Conservation (phyloP, 1,284 basidiomycete species). For the Marasmius fiardii region DNA sequence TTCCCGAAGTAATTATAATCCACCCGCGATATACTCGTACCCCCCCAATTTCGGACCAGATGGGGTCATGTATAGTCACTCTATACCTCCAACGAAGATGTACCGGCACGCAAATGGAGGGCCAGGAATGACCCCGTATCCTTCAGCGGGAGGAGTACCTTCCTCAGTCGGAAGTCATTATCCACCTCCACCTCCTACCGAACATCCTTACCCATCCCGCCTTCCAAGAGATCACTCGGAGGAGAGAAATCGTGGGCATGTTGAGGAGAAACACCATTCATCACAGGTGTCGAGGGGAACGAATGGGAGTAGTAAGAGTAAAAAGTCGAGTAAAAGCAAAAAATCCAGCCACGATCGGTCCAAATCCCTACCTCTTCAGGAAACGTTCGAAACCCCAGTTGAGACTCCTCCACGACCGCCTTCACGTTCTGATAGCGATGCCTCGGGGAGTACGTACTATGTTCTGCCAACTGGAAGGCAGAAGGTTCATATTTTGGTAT, state of each 20-base stretch:
- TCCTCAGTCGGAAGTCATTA: slow-evolving; percentile 1
- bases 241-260: background rate
- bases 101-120: slow-evolving; percentile 4
- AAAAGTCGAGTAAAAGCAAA: slow-evolving; percentile 17
- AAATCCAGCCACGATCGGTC: slow-evolving; percentile 27
- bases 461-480: slow-evolving; percentile 63
- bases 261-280: background rate
- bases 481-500: slow-evolving; percentile 66
- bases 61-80: slow-evolving; percentile 53
- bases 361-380: slow-evolving; percentile 20
- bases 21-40: slow-evolving; percentile 46
- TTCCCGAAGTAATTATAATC: slow-evolving; percentile 41
- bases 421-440: slow-evolving; percentile 43
- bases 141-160: slow-evolving; percentile 2
- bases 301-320: slow-evolving; percentile 20
- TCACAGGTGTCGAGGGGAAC: slow-evolving; percentile 24
- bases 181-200: slow-evolving; percentile 1
- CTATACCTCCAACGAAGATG: slow-evolving; percentile 30
- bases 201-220: background rate
- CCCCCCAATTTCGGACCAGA: slow-evolving; percentile 43
- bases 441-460: slow-evolving; percentile 69
- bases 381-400: background rate
- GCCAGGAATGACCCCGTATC: too few relatives aligned
- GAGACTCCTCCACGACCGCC: slow-evolving; percentile 24
- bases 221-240: background rate